Conservation (phyloP, 2,329 filamentous ascomycete genomes). For the Hypomyces rosellus region DNA sequence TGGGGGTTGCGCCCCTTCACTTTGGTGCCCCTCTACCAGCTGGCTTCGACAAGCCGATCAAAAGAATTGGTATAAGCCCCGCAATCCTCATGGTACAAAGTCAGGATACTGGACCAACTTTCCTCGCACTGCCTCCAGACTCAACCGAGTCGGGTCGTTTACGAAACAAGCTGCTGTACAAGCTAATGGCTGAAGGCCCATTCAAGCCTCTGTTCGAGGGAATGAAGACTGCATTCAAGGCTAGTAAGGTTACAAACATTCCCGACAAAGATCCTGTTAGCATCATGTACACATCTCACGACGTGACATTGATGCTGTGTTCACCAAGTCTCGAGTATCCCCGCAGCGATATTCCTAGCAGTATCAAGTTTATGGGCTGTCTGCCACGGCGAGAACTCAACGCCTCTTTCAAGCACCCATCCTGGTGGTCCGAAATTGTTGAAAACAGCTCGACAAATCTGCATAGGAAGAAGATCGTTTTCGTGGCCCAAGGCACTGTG, state of each 20-base stretch:
- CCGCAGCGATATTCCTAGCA: slow-evolving; percentile 3
- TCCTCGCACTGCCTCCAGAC: slow-evolving; percentile 25
- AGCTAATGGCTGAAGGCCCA: slow-evolving; percentile 11
- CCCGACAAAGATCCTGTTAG: slow-evolving; percentile 4
- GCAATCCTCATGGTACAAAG: slow-evolving; percentile 25
- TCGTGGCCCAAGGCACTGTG: slow-evolving; percentile 43
- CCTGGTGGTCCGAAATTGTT: slow-evolving; percentile 2
- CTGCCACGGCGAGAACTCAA: slow-evolving; percentile 2
- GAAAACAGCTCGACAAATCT: slow-evolving; percentile 20
- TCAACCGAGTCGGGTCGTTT: slow-evolving; percentile 22
- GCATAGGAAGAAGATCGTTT: slow-evolving; percentile 34
- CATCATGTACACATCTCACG: slow-evolving; percentile 8
- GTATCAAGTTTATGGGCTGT: slow-evolving; percentile 5
- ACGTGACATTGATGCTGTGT: slow-evolving; percentile 8
- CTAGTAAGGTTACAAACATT: slow-evolving; percentile 4
- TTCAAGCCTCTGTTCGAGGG: slow-evolving; percentile 10
- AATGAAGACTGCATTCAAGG: slow-evolving; percentile 2
- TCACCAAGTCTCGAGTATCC: slow-evolving; percentile 9
- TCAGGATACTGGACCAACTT: slow-evolving; percentile 25
- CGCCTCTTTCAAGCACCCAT: neutral
- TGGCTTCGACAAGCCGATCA: slow-evolving; percentile 19
- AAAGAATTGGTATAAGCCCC: slow-evolving; percentile 27
- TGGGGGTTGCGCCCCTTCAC: slow-evolving; percentile 24
- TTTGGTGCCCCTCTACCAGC: slow-evolving; percentile 18
- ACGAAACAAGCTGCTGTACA: slow-evolving; percentile 18